phyloP scores from a whole-genome alignment of 768 basidiomycete genomes.

The Piloderma croceum region DNA sequence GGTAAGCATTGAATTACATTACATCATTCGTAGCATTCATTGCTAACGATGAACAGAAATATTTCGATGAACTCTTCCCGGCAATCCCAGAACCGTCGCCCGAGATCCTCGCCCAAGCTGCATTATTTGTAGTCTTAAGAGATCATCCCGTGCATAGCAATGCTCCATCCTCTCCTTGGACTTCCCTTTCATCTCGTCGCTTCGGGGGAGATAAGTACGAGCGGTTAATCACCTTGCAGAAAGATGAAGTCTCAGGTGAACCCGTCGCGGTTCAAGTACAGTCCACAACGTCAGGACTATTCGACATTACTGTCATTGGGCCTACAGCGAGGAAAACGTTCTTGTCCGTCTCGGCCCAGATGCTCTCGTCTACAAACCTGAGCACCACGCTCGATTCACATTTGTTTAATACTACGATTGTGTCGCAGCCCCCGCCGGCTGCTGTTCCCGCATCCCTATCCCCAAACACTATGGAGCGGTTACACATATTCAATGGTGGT shows the following conservation, averaged over 20 bases:
- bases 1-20: too few relatives aligned
- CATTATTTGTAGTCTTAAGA: conserved; percentile 66
- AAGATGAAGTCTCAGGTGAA: conserved; percentile 41
- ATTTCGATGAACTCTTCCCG: conserved; percentile 78
- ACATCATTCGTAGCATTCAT: too few relatives aligned
- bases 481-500: conserved; percentile 69
- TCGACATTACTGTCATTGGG: conserved; percentile 47
- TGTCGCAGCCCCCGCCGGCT: conserved; percentile 59
- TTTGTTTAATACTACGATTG: conserved; percentile 57
- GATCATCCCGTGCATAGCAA: conserved; percentile 38
- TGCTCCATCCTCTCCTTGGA: conserved; percentile 54
- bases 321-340: conserved; percentile 32
- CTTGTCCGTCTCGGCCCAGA: conserved; percentile 48
- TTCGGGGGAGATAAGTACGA: conserved; percentile 72
- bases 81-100: conserved; percentile 50
- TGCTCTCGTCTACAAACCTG: conserved; percentile 50
- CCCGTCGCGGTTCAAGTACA: conserved; percentile 35
- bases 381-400: conserved; percentile 48
- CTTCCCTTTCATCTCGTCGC: conserved; percentile 61
- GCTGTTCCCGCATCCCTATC: conserved; percentile 49
- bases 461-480: conserved; percentile 57
- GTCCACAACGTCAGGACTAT: conserved; percentile 36
- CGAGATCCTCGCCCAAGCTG: conserved; percentile 70
- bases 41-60: too few relatives aligned
- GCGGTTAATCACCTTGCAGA: conserved; percentile 56